These are phyloP conservation scores for Panicum miliaceum DNA, from an alignment of 176 grass and related monocot species.

Conservation along the genomic window DNA sequence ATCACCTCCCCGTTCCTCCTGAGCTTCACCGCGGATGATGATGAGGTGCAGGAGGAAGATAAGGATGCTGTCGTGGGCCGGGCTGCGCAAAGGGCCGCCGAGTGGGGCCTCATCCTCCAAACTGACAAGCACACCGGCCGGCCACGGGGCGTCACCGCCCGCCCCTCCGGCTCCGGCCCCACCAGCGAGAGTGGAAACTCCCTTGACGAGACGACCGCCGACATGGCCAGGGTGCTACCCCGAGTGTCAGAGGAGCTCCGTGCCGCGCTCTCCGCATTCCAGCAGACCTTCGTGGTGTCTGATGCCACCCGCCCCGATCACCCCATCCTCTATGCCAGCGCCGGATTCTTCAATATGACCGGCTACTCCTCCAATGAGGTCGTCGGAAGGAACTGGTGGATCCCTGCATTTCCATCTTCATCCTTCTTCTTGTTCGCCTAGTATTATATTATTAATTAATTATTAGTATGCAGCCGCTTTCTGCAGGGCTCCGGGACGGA, in stretches of 20 bases:
- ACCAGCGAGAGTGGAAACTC: slow-evolving; percentile 14
- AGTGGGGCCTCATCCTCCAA: slow-evolving; percentile 89
- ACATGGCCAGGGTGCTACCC: slow-evolving; percentile 8
- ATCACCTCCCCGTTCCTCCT: slow-evolving; percentile 26
- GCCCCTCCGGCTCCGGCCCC: slow-evolving; percentile 32
- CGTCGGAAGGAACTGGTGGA: slow-evolving; percentile 68
- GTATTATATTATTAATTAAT: not conserved
- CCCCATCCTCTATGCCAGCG: slow-evolving; percentile 78
- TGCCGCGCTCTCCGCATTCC: slow-evolving; percentile 73
- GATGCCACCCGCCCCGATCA: slow-evolving; percentile 64
- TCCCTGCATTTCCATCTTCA: too few species aligned
- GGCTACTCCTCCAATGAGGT: slow-evolving; percentile 73
- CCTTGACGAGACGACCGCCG: not conserved
- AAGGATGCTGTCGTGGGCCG: not conserved
- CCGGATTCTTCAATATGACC: slow-evolving; percentile 81
- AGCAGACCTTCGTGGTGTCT: slow-evolving; percentile 78
- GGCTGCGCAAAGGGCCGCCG: slow-evolving; percentile 69
- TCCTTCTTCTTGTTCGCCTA: not conserved
- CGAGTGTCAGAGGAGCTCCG: slow-evolving; percentile 78
- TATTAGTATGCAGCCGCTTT: slow-evolving; percentile 58
- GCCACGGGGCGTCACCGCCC: slow-evolving; percentile 64
- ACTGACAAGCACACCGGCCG: slow-evolving; percentile 82
- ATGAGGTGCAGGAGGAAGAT: too few species aligned
- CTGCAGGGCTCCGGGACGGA: slow-evolving; percentile 80
- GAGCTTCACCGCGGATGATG: not conserved